Percentiles rank a stretch among this genome's conserved stretches.
These are phyloP conservation scores for Amaranthus palmeri DNA, from an alignment of 148 eudicot genomes.

Conservation along the genomic window DNA sequence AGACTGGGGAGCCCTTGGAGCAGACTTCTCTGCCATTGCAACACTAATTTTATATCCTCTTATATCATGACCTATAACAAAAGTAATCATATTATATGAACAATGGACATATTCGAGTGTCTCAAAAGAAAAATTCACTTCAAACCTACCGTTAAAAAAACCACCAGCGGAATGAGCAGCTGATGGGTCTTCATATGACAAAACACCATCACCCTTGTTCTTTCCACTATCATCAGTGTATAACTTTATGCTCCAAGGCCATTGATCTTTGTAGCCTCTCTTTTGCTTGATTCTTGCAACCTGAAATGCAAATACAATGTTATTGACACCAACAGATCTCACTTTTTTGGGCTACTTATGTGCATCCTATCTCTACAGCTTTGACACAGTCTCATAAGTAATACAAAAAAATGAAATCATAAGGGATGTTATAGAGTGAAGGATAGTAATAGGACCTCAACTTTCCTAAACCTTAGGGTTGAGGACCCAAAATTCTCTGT, in stretches of 20 bases:
- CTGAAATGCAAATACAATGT: constrained; percentile 27
- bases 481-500: too few relatives aligned
- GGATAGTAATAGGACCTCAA: too few relatives aligned
- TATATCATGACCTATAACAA: constrained; percentile 52
- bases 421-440: too few relatives aligned
- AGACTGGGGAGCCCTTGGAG: constrained; percentile 61
- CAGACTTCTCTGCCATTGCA: constrained; percentile 90
- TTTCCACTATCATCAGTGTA: constrained; percentile 93
- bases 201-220: constrained; percentile 84
- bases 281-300: constrained; percentile 93
- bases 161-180: constrained; percentile 94
- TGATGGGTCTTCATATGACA: constrained; percentile 89
- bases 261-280: constrained; percentile 93
- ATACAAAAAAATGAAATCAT: background rate
- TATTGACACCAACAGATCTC: background rate
- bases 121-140: background rate
- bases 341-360: background rate
- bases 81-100: constrained; percentile 15
- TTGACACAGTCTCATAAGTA: background rate
- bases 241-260: constrained; percentile 91
- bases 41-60: constrained; percentile 82
- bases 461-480: too few relatives aligned
- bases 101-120: background rate
- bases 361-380: background rate
- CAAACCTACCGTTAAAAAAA: constrained; percentile 59